Evolutionary conservation across 2,329 filamentous ascomycete species (phyloP).

Genomic region (Malbranchea cinnamomea): DNA sequence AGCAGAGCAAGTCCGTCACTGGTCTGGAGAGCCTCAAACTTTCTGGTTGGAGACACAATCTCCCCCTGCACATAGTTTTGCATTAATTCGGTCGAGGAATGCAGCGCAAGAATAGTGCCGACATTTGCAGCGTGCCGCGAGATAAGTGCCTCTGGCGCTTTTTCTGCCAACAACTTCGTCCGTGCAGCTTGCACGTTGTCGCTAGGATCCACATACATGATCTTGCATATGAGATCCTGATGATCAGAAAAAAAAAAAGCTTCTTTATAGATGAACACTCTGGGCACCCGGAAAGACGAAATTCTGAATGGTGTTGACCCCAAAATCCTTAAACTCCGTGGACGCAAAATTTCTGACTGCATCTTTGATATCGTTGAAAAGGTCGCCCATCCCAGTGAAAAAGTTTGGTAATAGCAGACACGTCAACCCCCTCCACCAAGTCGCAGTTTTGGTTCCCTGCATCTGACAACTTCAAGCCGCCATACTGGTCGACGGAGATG

Average conservation of each 20-base stretch:
- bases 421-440: neutral
- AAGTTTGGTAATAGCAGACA: neutral
- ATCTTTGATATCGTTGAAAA: neutral
- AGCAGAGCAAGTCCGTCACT: neutral
- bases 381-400: no score
- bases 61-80: neutral
- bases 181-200: no score
- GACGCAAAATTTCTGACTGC: neutral
- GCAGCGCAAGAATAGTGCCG: neutral
- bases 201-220: slow-evolving; percentile 1
- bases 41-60: neutral
- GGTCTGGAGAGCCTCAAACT: slow-evolving; percentile 1
- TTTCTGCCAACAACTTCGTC: neutral
- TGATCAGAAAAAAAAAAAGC: neutral
- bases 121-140: neutral
- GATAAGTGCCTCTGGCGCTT: neutral
- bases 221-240: slow-evolving; percentile 1
- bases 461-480: neutral
- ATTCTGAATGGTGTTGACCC: neutral
- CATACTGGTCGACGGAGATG: neutral
- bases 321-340: slow-evolving; percentile 1
- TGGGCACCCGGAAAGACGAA: slow-evolving; percentile 1
- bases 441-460: neutral
- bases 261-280: slow-evolving; percentile 1
- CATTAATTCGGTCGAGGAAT: neutral